Evolutionary conservation across 2,329 filamentous ascomycete species (phyloP), one percentile per base, ranked within the genome.

Genomic region (Periconia digitata): DNA sequence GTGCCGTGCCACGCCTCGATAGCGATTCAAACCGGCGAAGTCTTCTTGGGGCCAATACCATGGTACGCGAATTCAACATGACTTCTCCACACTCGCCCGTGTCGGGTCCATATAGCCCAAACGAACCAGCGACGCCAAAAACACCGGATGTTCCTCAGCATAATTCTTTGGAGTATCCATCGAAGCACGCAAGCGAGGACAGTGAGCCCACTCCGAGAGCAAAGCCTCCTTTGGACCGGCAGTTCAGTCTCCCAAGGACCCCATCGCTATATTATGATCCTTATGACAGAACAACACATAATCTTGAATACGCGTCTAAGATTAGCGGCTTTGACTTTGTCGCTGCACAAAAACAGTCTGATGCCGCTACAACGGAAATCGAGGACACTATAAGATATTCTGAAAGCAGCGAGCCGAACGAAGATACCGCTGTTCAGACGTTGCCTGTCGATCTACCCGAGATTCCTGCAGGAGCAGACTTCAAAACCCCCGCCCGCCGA

Each of bases 21-120:
- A 54, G 56, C n/a, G 54, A 53, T 6, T 49, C 66, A 17, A 66
- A 66, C 8, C 69, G 66, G 10, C 50, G 71, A 1, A 78, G 76
- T 56, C 65, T 79, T n/a, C 55, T 74, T 10, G 76, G 76, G 7
- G 71, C 76, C 3, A 76, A 78, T 47, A 75, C 75, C 4, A 57
- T 78, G 52, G 72, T 79, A 20, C 68, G 75, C 32, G 76, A 77
- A 16, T 57, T 79, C 51, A 74, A 77, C 49, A 78, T 79, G 74
- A 70, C 71, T 21, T 77, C 75, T 6, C 73, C 73, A 8, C 62
- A 69, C 16, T 74, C 69, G 8, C 66, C 66, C 6, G 62, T 60
- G 23, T 76, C 74, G 2, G 64, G 63, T 13, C 61, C 59, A 6
- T 67, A 64, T 16, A 68, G 62, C 22, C 58, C 63, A 4, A 64